phyloP scores from a whole-genome alignment of 257 asterid genomes.

The Mentha longifolia region DNA sequence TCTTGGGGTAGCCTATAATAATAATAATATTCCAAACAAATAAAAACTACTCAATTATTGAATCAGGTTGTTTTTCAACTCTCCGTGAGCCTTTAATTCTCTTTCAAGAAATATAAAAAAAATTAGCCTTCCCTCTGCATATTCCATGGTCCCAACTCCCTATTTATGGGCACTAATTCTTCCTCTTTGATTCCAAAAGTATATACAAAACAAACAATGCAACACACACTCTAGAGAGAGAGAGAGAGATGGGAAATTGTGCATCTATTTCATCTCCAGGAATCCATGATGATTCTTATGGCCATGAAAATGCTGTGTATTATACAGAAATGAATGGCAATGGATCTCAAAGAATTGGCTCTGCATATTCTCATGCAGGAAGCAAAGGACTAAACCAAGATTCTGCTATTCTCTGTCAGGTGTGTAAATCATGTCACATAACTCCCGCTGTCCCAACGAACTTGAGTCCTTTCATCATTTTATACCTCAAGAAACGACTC shows the following conservation, averaged over 20 bases:
- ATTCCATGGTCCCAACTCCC: conserved; percentile 50
- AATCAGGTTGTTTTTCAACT: conserved; percentile 39
- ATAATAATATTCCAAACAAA: conserved; percentile 35
- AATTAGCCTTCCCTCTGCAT: conserved; percentile 36
- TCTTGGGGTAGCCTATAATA: conserved; percentile 62
- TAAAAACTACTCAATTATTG: conserved; percentile 49
- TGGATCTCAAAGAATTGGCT: conserved; percentile 46
- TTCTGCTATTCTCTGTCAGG: conserved; percentile 73
- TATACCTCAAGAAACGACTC: too few relatives aligned
- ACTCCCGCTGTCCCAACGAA: too few relatives aligned
- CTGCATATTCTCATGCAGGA: conserved; percentile 64
- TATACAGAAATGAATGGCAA: conserved; percentile 31
- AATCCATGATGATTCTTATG: conserved; percentile 62
- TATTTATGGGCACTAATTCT: conserved; percentile 37
- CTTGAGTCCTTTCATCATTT: too few relatives aligned
- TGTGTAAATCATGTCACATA: conserved; percentile 4
- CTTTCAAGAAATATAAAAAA: conserved; percentile 24
- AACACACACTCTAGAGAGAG: conserved; percentile 8
- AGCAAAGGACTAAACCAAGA: conserved; percentile 83
- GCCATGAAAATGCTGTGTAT: conserved; percentile 60
- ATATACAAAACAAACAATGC: conserved; percentile 34
- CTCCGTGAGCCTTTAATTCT: conserved; percentile 42
- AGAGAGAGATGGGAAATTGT: conserved; percentile 49
- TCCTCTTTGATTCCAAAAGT: conserved; percentile 33
- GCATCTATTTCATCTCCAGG: conserved; percentile 59